These are phyloP conservation scores for Wallacemonas sp. DNA, from an alignment of 208 protist species.

Conservation along the genomic window DNA sequence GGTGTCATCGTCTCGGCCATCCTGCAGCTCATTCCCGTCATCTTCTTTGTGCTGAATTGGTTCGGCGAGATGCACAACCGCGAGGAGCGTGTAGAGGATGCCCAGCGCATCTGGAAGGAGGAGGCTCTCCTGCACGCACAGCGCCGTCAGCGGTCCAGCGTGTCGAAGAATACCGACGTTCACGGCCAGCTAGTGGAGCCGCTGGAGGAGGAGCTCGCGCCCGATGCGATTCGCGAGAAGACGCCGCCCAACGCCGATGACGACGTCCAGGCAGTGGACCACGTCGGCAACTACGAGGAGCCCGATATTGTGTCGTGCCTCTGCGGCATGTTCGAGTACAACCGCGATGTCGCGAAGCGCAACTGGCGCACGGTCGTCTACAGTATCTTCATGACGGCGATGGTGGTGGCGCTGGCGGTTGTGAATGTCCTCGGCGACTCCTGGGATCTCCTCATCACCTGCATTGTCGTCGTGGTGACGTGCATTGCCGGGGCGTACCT, in stretches of 20 bases:
- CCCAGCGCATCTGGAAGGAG: slow-evolving; percentile 28
- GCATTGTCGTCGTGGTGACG: slow-evolving; percentile 16
- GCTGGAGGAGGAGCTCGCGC: neutral
- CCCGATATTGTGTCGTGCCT: slow-evolving; percentile 15
- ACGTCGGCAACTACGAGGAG: slow-evolving; percentile 8
- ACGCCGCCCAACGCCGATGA: slow-evolving; percentile 7
- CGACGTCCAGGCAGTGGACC: neutral
- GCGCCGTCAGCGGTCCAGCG: neutral
- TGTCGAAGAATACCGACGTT: neutral
- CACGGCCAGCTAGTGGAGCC: slow-evolving; percentile 11
- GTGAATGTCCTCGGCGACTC: slow-evolving; percentile 17
- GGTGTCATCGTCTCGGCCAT: slow-evolving; percentile 54
- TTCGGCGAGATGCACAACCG: slow-evolving; percentile 62
- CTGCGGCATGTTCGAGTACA: slow-evolving; percentile 19
- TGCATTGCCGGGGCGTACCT: slow-evolving; percentile 15
- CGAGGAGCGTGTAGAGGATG: slow-evolving; percentile 51
- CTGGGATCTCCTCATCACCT: slow-evolving; percentile 14
- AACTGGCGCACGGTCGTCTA: slow-evolving; percentile 13
- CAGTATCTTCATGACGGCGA: slow-evolving; percentile 17
- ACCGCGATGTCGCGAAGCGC: slow-evolving; percentile 15
- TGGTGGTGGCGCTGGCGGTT: slow-evolving; percentile 7
- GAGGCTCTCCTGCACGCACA: neutral
- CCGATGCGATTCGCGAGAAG: neutral
- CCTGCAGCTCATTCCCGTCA: slow-evolving; percentile 45
- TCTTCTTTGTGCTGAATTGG: slow-evolving; percentile 69